phyloP scores from a whole-genome alignment of 495 filamentous ascomycete species.

The Immersiella caudata region DNA sequence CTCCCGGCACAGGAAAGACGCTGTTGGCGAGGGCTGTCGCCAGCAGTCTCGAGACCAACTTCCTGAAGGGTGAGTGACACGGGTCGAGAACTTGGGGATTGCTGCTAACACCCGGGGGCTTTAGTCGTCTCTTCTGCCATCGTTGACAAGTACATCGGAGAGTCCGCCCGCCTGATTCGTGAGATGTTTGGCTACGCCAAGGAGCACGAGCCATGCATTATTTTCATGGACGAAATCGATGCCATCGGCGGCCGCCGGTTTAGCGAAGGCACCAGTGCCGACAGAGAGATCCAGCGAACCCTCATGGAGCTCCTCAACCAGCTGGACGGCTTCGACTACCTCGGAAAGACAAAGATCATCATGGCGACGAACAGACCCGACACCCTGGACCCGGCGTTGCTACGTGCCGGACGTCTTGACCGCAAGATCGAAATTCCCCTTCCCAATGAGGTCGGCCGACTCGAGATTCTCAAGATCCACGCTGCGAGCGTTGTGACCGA shows the following conservation, averaged over 20 bases:
- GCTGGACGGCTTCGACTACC: constrained; percentile 98
- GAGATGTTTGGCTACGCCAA: constrained; percentile 99
- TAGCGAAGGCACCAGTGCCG: constrained; percentile 96
- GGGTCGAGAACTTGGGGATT: not conserved
- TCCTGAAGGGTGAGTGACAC: constrained; percentile 77
- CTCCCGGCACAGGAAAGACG: constrained; percentile 96
- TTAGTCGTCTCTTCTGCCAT: constrained; percentile 98
- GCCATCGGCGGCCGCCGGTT: constrained; percentile 97
- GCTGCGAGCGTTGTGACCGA: constrained; percentile 82
- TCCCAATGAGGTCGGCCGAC: constrained; percentile 95
- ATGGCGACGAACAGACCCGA: constrained; percentile 99
- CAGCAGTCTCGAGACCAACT: constrained; percentile 97
- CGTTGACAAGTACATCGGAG: constrained; percentile 99
- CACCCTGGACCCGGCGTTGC: constrained; percentile 91
- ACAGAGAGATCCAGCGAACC: constrained; percentile 98
- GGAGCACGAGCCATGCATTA: constrained; percentile 99
- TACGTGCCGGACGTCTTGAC: constrained; percentile 92
- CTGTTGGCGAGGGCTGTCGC: constrained; percentile 93
- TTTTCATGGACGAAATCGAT: constrained; percentile 99
- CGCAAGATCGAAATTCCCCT: constrained; percentile 98
- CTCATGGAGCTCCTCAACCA: constrained; percentile 99
- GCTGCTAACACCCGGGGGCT: not conserved
- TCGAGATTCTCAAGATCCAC: constrained; percentile 99
- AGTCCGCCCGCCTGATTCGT: constrained; percentile 94
- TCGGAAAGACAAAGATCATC: constrained; percentile 99